Conservation (phyloP, 768 basidiomycete genomes). For the Trametopsis cervina region DNA sequence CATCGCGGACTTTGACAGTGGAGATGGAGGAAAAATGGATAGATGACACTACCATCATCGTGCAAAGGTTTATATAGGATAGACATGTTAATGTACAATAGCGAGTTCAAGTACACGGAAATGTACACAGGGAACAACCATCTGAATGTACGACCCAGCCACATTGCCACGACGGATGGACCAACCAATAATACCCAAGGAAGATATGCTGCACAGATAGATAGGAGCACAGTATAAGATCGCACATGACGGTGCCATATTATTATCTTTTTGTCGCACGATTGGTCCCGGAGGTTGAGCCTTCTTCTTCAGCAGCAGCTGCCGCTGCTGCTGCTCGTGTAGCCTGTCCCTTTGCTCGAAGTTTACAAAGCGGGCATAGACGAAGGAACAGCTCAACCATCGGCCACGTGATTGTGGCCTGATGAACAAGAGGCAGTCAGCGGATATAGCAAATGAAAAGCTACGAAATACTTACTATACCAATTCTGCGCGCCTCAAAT, state of each 20-base stretch:
- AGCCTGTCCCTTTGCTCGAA: constrained; percentile 31
- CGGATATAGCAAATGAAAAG: background rate
- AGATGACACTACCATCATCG: constrained; percentile 41
- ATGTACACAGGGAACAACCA: background rate
- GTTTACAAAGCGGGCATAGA: constrained; percentile 49
- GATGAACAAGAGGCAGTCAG: constrained; percentile 4
- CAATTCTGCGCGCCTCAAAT: constrained; percentile 45
- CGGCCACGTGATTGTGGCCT: constrained; percentile 67
- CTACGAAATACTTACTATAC: constrained; percentile 42
- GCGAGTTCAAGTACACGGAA: background rate
- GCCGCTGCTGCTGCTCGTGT: constrained; percentile 4
- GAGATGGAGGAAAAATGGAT: constrained; percentile 47
- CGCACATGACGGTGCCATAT: background rate
- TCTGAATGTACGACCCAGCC: too few species aligned
- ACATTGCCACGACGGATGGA: background rate
- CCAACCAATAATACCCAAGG: background rate
- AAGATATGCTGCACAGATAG: background rate
- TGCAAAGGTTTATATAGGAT: constrained; percentile 29
- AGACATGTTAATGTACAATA: background rate
- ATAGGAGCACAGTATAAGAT: background rate
- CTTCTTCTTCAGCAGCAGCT: constrained; percentile 9
- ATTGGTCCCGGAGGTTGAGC: background rate
- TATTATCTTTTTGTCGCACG: constrained; percentile 3
- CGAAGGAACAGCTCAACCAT: constrained; percentile 64
- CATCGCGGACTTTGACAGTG: constrained; percentile 38